phyloP scores from a whole-genome alignment of 345 rosid genomes.

The Citrus glauca region DNA sequence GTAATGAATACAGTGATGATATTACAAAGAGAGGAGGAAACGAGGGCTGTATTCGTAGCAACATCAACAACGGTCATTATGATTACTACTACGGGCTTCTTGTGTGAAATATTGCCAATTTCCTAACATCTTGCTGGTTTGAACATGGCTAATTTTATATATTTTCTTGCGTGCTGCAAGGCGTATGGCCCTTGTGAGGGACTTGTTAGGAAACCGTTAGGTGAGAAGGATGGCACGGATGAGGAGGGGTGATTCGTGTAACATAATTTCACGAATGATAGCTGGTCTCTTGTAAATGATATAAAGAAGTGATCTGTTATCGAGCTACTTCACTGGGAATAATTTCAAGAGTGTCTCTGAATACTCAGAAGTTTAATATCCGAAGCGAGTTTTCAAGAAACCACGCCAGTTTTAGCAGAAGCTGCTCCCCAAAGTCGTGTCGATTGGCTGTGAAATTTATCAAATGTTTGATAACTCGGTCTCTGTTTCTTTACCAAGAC shows the following conservation, averaged over 20 bases:
- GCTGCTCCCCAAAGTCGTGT: too few relatives aligned
- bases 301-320: not conserved
- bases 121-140: too few relatives aligned
- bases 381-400: slow-evolving; percentile 18
- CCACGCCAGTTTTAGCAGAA: slow-evolving; percentile 11
- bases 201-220: not conserved
- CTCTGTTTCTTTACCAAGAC: too few relatives aligned
- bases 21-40: slow-evolving; percentile 22
- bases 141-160: slow-evolving; percentile 32
- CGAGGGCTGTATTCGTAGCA: slow-evolving; percentile 44
- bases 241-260: not conserved
- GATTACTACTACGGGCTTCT: slow-evolving; percentile 53
- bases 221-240: not conserved
- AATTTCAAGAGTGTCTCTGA: not conserved
- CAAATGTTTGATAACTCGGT: too few relatives aligned
- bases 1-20: slow-evolving; percentile 31
- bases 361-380: not conserved
- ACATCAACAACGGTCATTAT: slow-evolving; percentile 46
- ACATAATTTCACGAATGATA: not conserved
- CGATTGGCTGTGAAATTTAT: too few relatives aligned
- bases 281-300: too few relatives aligned
- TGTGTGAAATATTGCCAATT: too few relatives aligned
- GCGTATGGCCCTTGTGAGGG: slow-evolving; percentile 37
- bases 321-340: not conserved
- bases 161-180: slow-evolving; percentile 35